These are phyloP conservation scores for Malus hybrid DNA, from an alignment of 331 rosid species.

Conservation along the genomic window DNA sequence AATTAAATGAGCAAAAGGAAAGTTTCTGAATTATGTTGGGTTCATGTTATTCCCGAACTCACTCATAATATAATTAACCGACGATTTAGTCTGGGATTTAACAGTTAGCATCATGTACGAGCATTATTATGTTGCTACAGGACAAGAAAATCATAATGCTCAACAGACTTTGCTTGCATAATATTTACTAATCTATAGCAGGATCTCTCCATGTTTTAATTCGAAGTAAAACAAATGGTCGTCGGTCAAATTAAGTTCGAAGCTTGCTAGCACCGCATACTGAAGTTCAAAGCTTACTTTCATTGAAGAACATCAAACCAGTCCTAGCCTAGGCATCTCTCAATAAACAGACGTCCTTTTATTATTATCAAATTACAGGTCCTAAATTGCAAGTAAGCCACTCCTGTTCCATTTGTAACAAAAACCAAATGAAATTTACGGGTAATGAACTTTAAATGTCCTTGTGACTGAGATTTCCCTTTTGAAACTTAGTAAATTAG, in stretches of 20 bases:
- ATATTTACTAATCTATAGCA: background rate
- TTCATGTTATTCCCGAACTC: background rate
- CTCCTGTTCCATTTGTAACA: background rate
- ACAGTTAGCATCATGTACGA: background rate
- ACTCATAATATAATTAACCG: background rate
- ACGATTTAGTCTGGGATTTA: background rate
- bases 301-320: background rate
- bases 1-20: background rate
- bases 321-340: background rate
- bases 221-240: background rate
- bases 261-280: too few species aligned
- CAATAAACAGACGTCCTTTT: background rate
- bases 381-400: background rate
- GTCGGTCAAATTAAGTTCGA: too few species aligned
- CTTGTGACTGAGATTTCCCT: background rate
- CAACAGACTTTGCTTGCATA: background rate
- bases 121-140: too few species aligned
- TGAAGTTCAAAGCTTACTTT: too few species aligned
- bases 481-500: background rate
- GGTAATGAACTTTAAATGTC: background rate
- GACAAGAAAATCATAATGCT: background rate
- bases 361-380: background rate
- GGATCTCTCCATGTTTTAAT: background rate
- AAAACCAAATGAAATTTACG: background rate
- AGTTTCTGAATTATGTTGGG: background rate